Conservation (phyloP, 257 asterid genomes). For the Fraxinus excelsior region DNA sequence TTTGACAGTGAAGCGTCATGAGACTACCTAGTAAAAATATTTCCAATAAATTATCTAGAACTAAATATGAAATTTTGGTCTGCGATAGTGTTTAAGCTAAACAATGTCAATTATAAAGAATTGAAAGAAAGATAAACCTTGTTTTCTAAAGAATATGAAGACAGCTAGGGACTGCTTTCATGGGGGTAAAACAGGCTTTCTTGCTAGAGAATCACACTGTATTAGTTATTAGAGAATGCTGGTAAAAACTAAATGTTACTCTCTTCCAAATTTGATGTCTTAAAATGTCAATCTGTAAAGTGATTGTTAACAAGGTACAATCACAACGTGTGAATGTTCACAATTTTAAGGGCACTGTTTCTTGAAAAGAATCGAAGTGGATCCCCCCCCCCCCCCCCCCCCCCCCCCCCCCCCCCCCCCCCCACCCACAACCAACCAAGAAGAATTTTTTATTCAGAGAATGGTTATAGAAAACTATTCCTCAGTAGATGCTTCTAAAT, state of each 20-base stretch:
- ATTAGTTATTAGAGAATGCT: neutral
- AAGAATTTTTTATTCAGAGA: neutral
- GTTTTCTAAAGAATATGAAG: neutral
- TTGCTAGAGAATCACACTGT: neutral
- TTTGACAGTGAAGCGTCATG: neutral
- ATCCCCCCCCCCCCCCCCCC: too few species aligned
- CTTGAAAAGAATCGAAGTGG: neutral
- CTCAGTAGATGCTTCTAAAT: conserved; percentile 16
- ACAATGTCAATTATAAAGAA: neutral
- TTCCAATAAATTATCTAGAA: too few species aligned
- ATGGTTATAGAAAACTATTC: neutral
- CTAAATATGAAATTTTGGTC: neutral
- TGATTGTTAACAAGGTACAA: too few species aligned
- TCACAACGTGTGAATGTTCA: neutral
- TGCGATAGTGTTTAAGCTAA: neutral
- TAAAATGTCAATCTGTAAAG: neutral
- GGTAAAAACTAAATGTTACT: neutral
- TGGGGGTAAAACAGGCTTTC: neutral
- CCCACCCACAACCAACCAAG: too few species aligned
- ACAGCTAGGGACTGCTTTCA: too few species aligned
- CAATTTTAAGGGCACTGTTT: neutral
- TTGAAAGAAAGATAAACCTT: neutral
- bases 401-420: too few species aligned
- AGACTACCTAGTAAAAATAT: too few species aligned
- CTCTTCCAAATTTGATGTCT: neutral